Conservation (phyloP, 306 rosid genomes). For the Vicia villosa region DNA sequence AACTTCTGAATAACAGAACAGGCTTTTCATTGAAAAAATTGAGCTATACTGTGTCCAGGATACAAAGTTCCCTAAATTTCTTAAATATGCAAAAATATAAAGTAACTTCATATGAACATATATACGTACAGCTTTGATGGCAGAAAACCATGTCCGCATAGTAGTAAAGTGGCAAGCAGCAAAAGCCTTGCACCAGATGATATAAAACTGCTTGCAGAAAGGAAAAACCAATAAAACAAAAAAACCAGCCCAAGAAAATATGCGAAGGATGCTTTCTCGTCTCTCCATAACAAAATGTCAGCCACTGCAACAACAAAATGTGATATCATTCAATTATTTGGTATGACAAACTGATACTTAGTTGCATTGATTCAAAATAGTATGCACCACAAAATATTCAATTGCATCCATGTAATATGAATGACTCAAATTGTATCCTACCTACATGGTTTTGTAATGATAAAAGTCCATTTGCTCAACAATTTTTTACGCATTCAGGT, state of each 20-base stretch:
- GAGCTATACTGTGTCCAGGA: constrained; percentile 8
- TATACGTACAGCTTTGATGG: constrained; percentile 63
- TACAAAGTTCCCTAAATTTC: constrained; percentile 9
- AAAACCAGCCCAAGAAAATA: constrained; percentile 58
- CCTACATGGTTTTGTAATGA: constrained; percentile 19
- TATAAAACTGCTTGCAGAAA: constrained; percentile 66
- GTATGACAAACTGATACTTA: constrained; percentile 20
- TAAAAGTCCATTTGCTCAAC: constrained; percentile 18
- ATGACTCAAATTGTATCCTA: constrained; percentile 20
- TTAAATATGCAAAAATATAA: constrained; percentile 15
- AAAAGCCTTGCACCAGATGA: constrained; percentile 63
- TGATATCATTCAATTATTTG: constrained; percentile 48
- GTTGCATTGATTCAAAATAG: constrained; percentile 17
- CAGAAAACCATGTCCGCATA: constrained; percentile 62
- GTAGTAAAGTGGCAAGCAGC: constrained; percentile 47
- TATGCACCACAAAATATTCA: constrained; percentile 25
- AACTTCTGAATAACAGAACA: constrained; percentile 2
- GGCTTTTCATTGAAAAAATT: not conserved
- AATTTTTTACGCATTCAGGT: constrained; percentile 22
- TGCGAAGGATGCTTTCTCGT: constrained; percentile 74
- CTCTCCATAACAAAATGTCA: constrained; percentile 82
- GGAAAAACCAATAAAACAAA: constrained; percentile 80
- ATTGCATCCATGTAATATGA: not conserved
- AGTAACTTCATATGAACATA: constrained; percentile 35
- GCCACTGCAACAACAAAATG: constrained; percentile 72